phyloP scores from a whole-genome alignment of 1,284 basidiomycete species.

The Tilletia indica region DNA sequence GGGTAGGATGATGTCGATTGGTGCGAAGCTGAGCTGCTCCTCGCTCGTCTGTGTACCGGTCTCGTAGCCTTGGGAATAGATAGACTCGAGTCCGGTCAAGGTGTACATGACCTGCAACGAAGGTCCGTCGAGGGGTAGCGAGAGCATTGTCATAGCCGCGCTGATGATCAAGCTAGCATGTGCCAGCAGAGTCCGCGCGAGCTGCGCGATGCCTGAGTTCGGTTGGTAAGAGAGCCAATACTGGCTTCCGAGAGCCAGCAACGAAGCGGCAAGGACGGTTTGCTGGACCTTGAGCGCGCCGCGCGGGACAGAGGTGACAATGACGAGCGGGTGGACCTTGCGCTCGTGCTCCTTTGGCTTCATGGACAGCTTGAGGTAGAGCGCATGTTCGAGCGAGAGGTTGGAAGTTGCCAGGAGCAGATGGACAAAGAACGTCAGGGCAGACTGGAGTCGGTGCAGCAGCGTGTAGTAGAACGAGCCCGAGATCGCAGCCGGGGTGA shows the following conservation, averaged over 20 bases:
- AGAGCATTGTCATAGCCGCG: constrained; percentile 12
- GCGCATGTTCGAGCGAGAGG: constrained; percentile 12
- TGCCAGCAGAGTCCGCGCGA: neutral
- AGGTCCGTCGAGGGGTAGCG: constrained; percentile 9
- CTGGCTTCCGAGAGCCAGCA: neutral
- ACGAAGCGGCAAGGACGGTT: neutral
- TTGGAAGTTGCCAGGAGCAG: constrained; percentile 5
- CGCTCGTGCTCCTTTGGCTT: constrained; percentile 13
- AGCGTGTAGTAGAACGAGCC: neutral
- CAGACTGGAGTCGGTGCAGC: neutral
- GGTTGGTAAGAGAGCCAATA: constrained; percentile 1
- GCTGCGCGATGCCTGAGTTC: neutral
- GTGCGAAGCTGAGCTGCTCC: constrained; percentile 1
- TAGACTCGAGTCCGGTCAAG: neutral
- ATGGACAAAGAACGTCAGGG: neutral
- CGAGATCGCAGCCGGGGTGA: constrained; percentile 3
- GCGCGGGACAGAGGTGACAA: constrained; percentile 7
- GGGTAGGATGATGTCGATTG: constrained; percentile 16
- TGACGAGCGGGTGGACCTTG: constrained; percentile 9
- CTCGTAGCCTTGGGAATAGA: neutral
- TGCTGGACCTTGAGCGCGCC: constrained; percentile 15
- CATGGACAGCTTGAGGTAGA: constrained; percentile 11
- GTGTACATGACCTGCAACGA: neutral
- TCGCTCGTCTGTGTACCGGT: neutral
- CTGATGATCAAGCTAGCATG: constrained; percentile 6